Conservation (phyloP, 2,329 filamentous ascomycete species). For the Clathrospora elynae region DNA sequence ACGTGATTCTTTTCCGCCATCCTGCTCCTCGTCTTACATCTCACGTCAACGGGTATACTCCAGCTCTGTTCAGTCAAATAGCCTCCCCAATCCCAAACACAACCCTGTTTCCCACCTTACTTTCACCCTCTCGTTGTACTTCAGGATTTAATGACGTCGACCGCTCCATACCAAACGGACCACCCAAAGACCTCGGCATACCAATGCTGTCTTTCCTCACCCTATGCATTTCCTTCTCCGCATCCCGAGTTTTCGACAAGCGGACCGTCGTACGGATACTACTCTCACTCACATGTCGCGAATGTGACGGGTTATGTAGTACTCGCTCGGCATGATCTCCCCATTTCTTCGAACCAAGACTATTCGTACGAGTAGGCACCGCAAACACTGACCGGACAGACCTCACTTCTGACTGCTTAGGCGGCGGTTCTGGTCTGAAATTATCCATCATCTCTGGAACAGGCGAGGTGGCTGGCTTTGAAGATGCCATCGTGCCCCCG, state of each 20-base stretch:
- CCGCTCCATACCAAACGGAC: constrained; percentile 26
- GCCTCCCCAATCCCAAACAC: constrained; percentile 18
- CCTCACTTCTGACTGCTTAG: not conserved
- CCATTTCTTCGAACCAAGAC: constrained; percentile 10
- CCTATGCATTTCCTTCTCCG: constrained; percentile 19
- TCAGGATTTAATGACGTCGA: not conserved
- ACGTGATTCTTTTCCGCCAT: too few species aligned
- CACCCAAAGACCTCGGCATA: constrained; percentile 27
- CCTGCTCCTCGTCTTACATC: too few species aligned
- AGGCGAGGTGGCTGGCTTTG: constrained; percentile 30
- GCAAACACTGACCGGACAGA: not conserved
- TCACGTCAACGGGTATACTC: too few species aligned
- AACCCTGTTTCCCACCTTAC: not conserved
- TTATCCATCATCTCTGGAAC: constrained; percentile 16
- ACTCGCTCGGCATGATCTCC: constrained; percentile 3
- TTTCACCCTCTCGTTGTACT: not conserved
- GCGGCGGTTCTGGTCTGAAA: constrained; percentile 6
- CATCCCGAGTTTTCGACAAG: constrained; percentile 27
- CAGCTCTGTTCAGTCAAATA: constrained; percentile 2
- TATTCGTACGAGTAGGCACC: constrained; percentile 11
- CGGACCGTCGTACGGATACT: constrained; percentile 32
- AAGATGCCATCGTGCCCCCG: constrained; percentile 41
- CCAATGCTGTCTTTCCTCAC: constrained; percentile 37
- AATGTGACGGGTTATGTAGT: constrained; percentile 22
- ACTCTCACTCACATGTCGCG: constrained; percentile 31